Base-by-base conservation (phyloP, 169 alveolate species). In the Eimeria brunetti region DNA sequence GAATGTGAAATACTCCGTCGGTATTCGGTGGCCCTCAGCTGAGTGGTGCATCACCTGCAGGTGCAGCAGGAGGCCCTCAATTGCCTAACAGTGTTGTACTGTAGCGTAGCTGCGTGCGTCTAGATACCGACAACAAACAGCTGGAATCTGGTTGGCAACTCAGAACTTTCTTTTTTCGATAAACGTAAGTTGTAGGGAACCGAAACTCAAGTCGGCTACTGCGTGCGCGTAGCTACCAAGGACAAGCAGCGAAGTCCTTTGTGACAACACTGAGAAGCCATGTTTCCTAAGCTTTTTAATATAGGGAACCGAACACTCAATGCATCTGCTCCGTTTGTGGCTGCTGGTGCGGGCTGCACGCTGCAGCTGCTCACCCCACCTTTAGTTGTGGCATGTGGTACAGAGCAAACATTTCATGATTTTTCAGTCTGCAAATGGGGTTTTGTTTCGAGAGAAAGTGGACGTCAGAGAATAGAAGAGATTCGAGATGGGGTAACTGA, bases 341-440 rank as follows among this genome's bases (percentile, higher is more conserved):
- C 46, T 41, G 46, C 46, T 20, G 3, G 71, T 69, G 51, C 80
- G 24, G 81, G 4, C 80, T n/a, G 76, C 33, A 24, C 53, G 49
- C 80, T 69, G 80, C 51, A 69, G 36, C 27, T 46, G 76, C 76
- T 69, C 80, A 36, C 49, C 46, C 44, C 38, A 92, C 96, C 92
- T 83, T 76, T 16, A 92, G 88, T 38, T 33, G 67, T 53, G 96
- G 92, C n/a, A 92, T 60, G 62, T 92, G 96, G 78, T 81, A 92
- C 7, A 92, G 80, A 56, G 92, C 78, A 33, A 81, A 83, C 78
- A 88, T 83, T 69, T 92, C 96, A 41, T 80, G 89, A 76, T 92
- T 92, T 88, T 92, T 92, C 53, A 92, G 88, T 36, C 91, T 60
- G 88, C 96, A 92, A 7, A 92, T 88, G 36, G 96, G 96, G 73